Evolutionary conservation across 1,284 basidiomycete species (phyloP), one percentile per base, ranked within the genome.

Genomic region (Trichosporon sp.): DNA sequence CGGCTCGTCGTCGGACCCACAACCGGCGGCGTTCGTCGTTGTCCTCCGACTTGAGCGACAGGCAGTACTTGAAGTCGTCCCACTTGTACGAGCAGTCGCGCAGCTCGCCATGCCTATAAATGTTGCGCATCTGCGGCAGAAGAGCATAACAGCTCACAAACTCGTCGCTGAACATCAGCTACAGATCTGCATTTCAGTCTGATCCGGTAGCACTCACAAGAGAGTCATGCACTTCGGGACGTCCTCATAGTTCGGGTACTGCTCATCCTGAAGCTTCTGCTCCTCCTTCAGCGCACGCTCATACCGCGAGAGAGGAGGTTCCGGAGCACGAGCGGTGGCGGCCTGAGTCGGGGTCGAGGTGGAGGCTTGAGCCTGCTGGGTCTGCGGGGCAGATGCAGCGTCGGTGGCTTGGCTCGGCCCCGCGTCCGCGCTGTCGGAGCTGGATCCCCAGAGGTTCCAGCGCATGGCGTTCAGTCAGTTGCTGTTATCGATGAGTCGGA

Each of bases 61-160:
- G 85, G 84, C 96, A 99, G 83, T 92, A 97, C 84, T 98, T 98
- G 87, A 96, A 96, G 76, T 97, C 95, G 73, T 94, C 90, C 77
- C 91, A 87, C 80, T 96, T 95, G 66, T 86, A 86, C 0, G 85
- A 85, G 81, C 96, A 98, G 70, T 90, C 88, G 1, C 90, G 86
- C 75, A 91, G 87, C 64, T 88, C 86, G 3, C 96, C 96, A 75
- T 91, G 89, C 74, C 96, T 88, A 81, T 98, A 98, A 62, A 97
- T 84, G 2, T 91, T 90, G 74, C 90, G 91, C 68, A 95, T 82
- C 81, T 98, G 95, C 9, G 89, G 88, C 32, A 89, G 88, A 44
- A 97, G 86, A 51, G 90, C 94, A 78, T 91, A 89, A 81, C 92
- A 95, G 44, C 87, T 86, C 66, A 94, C 82, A 81, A 91, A 93